Conservation (phyloP, 805 yeast species). For the Sugiyamaella boreocaroliniensis region DNA sequence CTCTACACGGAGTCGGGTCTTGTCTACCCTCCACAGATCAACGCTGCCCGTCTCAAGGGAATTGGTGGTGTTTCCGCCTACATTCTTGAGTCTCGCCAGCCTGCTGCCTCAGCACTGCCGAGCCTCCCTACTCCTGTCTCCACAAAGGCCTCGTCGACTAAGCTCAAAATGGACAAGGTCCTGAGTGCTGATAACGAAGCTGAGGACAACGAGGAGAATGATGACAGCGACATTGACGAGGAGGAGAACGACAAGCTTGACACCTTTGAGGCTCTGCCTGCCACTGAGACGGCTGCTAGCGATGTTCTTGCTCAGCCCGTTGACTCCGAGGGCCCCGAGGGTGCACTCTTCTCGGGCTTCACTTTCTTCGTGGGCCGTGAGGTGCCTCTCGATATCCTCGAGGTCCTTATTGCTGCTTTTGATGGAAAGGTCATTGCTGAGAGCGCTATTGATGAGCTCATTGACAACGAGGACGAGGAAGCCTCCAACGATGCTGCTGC, state of each 20-base stretch:
- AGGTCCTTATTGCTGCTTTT: constrained; percentile 75
- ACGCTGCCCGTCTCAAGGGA: constrained; percentile 64
- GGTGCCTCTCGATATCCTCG: constrained; percentile 86
- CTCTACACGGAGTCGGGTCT: constrained; percentile 79
- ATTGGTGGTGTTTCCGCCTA: constrained; percentile 86
- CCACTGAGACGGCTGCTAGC: constrained; percentile 42
- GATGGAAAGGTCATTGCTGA: constrained; percentile 87
- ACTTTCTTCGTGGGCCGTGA: constrained; percentile 90
- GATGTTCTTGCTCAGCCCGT: constrained; percentile 58
- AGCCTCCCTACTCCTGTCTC: constrained; percentile 15
- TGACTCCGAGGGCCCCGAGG: constrained; percentile 37
- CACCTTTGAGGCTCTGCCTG: constrained; percentile 54
- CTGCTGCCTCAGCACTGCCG: neutral
- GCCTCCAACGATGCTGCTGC: constrained; percentile 32
- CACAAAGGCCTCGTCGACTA: constrained; percentile 42
- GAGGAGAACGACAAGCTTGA: constrained; percentile 52
- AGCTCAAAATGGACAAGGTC: constrained; percentile 34
- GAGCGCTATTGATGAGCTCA: constrained; percentile 72
- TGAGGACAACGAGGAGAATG: constrained; percentile 27
- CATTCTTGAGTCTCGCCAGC: constrained; percentile 49
- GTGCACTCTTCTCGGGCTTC: constrained; percentile 63
- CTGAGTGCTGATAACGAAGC: constrained; percentile 33
- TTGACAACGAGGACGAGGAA: constrained; percentile 41
- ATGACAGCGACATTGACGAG: constrained; percentile 21
- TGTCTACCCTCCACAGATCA: constrained; percentile 86